Conservation (phyloP, 169 alveolate genomes). For the Plasmodium gallinaceum region DNA sequence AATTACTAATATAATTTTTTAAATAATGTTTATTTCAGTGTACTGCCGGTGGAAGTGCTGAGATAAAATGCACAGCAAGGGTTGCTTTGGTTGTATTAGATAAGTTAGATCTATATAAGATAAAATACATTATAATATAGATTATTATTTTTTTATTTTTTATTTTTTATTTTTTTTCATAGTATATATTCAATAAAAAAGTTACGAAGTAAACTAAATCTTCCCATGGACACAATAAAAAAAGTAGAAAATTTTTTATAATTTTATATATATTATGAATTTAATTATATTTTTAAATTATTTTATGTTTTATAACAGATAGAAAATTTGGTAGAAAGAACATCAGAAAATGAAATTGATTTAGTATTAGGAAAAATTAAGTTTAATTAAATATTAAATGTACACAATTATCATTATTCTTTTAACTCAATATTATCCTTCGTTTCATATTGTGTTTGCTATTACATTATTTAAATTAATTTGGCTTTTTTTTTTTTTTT, state of each 20-base stretch:
- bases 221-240: constrained; percentile 41
- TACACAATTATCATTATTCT: neutral
- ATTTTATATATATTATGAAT: neutral
- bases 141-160: constrained; percentile 1
- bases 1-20: neutral
- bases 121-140: neutral
- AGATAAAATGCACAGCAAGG: constrained; percentile 76
- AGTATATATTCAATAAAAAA: constrained; percentile 67
- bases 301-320: constrained; percentile 35
- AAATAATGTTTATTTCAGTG: constrained; percentile 27
- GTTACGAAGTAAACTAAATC: constrained; percentile 28
- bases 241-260: constrained; percentile 9
- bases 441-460: constrained; percentile 20
- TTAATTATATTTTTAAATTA: neutral
- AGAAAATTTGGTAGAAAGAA: constrained; percentile 36
- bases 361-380: constrained; percentile 70
- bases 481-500: neutral
- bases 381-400: constrained; percentile 29
- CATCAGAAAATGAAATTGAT: constrained; percentile 74
- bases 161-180: neutral
- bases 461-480: neutral
- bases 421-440: constrained; percentile 2
- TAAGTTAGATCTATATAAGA: constrained; percentile 17
- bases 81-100: constrained; percentile 72
- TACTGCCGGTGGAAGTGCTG: constrained; percentile 74